Evolutionary conservation across 257 asterid genomes (phyloP), one percentile per base, ranked within the genome.

Genomic region (Fraxinus anomala): DNA sequence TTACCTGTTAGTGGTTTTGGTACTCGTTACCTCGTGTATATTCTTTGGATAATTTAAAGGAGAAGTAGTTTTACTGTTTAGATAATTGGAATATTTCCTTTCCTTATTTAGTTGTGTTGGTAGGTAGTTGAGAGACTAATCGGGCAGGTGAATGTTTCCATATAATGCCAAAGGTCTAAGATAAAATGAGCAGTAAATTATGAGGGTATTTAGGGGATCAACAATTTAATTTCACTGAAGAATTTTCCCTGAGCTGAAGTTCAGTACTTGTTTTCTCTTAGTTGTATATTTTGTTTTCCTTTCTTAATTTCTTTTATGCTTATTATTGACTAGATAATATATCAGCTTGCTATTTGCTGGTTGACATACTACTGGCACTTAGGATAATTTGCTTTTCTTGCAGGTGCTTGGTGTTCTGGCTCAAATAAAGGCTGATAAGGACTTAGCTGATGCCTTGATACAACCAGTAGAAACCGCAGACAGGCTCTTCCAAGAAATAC

Each of bases 391-490:
- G 65, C 80, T 56, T 77, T 77, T 66, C 76, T 74, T 77, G 76
- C 90, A 96, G 98, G 89, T 91, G 72, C 83, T 93, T 56, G 97
- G 97, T 74, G 98, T 91, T 77, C 82, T 92, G 83, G 98, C 94
- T 83, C 98, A 93, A 87, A 77, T 96, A 61, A 92, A 92, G 83
- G 86, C 92, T 34, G 99, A 96, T 80, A 96, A 96, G 81, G 97
- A 83, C 82, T 78, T 90, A 23, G 89, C 93, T 73, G 99, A 96
- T 80, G 91, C 86, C 26, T 85, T 96, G 87, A 74, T 87, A 68
- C 94, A 84, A 83, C 98, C 98, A 78, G 91, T 89, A 63, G 99
- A 92, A 88, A 91, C 87, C 70, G 94, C 95, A 82, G 95, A 96
- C 80, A 84, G 94, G 87, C 87, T 85, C 47, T 87, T 90, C 83